Evolutionary conservation across 495 filamentous ascomycete species (phyloP), one percentile per base, ranked within the genome.

Genomic region (Trichocladium uniseriatum): DNA sequence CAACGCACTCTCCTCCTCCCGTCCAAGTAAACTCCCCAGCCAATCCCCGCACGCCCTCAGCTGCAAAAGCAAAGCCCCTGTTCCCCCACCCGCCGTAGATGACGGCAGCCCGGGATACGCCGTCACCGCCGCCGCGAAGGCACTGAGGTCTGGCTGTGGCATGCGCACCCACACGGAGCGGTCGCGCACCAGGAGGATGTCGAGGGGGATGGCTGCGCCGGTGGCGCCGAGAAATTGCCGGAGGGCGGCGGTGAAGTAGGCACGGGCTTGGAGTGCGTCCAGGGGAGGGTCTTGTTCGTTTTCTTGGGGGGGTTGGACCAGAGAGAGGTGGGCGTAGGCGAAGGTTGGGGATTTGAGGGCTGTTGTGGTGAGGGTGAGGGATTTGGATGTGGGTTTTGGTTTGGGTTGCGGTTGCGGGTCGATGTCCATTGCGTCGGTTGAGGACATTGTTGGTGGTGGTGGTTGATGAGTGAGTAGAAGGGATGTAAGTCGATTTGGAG

Each of bases 181-280:
- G 1, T 63, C 73, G 7, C 75, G 66, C 5, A 85, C 85, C 79
- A 7, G 18, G 5, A 96, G 71, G 28, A 95, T 82, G 57, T 96
- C 91, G 51, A 95, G 66, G 0, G 83, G 70, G 18, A 95, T 87
- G 1, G 83, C 78, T 5, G 83, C 72, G 28, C 91, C 91, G 2
- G 79, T 79, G 27, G 84, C 57, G 8, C 91, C 91, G 16, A 95
- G 79, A 67, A 86, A 95, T 58, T 89, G 85, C 8, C 74, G 76
- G 1, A 95, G 70, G 0, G 89, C 84, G 24, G 83, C 65, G 18
- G 78, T 82, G 43, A 92, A 80, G 57, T 87, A 79, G 1, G 83
- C 77, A 32, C 82, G 82, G 28, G 79, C 77, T 39, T 87, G 90
- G 29, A 95, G 73, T 24, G 75, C 70, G 67, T 96, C 90, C 29